These are phyloP conservation scores for Purshia tridentata DNA, from an alignment of 306 rosid genomes.

Conservation along the genomic window DNA sequence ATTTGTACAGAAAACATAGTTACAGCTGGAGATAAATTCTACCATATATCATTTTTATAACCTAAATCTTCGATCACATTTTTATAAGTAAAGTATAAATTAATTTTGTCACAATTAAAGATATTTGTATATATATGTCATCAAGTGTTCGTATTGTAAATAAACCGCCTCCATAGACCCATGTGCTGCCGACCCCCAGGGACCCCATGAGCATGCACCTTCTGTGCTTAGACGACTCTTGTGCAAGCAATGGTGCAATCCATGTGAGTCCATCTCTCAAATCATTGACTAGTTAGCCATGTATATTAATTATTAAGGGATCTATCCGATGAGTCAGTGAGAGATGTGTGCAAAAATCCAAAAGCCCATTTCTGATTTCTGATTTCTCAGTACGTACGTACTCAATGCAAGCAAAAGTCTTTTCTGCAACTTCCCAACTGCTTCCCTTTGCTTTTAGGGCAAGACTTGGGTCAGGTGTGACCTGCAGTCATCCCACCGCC, in stretches of 20 bases:
- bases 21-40: no score
- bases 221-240: slow-evolving; percentile 9
- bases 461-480: no score
- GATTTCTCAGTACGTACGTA: slow-evolving; percentile 23
- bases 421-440: slow-evolving; percentile 47
- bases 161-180: no score
- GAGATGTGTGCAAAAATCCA: slow-evolving; percentile 24
- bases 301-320: neutral
- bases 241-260: slow-evolving; percentile 37
- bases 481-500: no score
- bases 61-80: no score
- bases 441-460: slow-evolving; percentile 36
- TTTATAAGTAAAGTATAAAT: no score
- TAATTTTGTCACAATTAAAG: no score
- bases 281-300: slow-evolving; percentile 28
- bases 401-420: slow-evolving; percentile 31
- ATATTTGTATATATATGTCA: no score
- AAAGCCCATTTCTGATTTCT: neutral
- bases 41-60: no score
- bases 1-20: no score
- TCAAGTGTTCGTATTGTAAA: no score
- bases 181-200: neutral
- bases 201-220: slow-evolving; percentile 25
- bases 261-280: slow-evolving; percentile 43
- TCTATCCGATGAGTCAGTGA: neutral